Evolutionary conservation across 345 rosid species (phyloP).

Genomic region (Carallia pectinifolia): DNA sequence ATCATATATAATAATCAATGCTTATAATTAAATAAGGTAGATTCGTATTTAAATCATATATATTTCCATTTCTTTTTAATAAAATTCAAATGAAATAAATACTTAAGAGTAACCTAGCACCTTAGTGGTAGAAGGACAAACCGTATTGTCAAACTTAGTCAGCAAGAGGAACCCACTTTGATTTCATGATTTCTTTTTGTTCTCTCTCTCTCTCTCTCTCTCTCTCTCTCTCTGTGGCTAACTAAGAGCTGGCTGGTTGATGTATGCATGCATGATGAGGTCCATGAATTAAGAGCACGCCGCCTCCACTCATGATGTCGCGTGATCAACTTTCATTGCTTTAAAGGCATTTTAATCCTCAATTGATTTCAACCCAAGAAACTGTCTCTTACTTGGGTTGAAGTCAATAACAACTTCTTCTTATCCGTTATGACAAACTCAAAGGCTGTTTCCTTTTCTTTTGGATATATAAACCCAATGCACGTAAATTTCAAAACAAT

Average conservation of each 20-base stretch:
- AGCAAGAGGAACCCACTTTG: conserved; percentile 14
- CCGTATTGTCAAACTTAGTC: conserved; percentile 23
- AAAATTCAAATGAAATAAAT: too few species aligned
- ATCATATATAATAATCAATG: too few species aligned
- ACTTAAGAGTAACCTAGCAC: conserved; percentile 1
- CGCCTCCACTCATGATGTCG: conserved; percentile 52
- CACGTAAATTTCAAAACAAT: neutral
- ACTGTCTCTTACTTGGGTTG: conserved; percentile 14
- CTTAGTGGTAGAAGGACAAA: conserved; percentile 7
- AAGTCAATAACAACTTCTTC: conserved; percentile 30
- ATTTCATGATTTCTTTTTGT: neutral
- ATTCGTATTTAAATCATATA: too few species aligned
- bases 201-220: conserved; percentile 7
- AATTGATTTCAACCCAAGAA: conserved; percentile 38
- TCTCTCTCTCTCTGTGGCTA: neutral
- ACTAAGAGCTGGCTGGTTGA: conserved; percentile 2
- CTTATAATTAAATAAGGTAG: too few species aligned
- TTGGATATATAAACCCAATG: conserved; percentile 21
- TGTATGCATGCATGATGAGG: conserved; percentile 26
- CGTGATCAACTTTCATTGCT: conserved; percentile 36
- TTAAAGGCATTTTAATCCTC: conserved; percentile 34
- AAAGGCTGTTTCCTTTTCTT: conserved; percentile 13
- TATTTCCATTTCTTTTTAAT: too few species aligned
- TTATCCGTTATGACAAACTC: conserved; percentile 12
- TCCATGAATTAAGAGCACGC: conserved; percentile 42